Evolutionary conservation across 2,329 filamentous ascomycete genomes (phyloP), one percentile per base, ranked within the genome.

Genomic region (Beauveria caledonica): DNA sequence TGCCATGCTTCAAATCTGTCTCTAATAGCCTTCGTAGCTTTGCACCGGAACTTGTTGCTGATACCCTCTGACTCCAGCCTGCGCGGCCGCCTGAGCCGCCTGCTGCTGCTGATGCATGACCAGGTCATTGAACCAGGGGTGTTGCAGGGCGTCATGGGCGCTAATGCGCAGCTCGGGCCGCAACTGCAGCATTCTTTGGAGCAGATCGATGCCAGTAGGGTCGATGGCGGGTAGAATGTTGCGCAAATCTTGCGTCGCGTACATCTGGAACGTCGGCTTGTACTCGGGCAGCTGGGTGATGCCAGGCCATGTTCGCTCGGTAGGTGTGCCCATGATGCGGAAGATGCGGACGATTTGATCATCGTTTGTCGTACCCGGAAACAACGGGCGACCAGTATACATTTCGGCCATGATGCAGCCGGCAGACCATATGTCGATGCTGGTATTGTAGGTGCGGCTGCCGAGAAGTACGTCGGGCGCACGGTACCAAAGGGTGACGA

Each of bases 341-440:
- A 99, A 99, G 74, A 99, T 99, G 72, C 95, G 92, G 64, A 96
- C 83, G 56, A 97, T 86, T 74, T 99, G 94, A 71, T 99, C 94
- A 74, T 99, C 94, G 73, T 99, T 99, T 42, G 94, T 97, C 1
- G 94, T 99, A 62, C 94, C 94, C 0, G 94, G 94, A 77, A 99
- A 99, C 7, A 99, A 82, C 0, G 94, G 94, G 19, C 94, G 85
- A 4, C 94, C 94, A 0, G 93, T 97, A 74, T 95, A 97, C 92
- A 99, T 97, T 76, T 99, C 94, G 10, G 94, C 94, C 94, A 99
- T 97, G 79, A 99, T 99, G 74, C 94, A 99, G 60, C 94, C 94
- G 7, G 94, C 94, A 7, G 91, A 96, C 94, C 94, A 99, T 72
- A 99, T 97, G 70, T 99, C 94, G 73, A 99, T 97, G 76, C 91